phyloP scores from a whole-genome alignment of 2,329 filamentous ascomycete species.

The Lasiodiplodia gonubiensis region DNA sequence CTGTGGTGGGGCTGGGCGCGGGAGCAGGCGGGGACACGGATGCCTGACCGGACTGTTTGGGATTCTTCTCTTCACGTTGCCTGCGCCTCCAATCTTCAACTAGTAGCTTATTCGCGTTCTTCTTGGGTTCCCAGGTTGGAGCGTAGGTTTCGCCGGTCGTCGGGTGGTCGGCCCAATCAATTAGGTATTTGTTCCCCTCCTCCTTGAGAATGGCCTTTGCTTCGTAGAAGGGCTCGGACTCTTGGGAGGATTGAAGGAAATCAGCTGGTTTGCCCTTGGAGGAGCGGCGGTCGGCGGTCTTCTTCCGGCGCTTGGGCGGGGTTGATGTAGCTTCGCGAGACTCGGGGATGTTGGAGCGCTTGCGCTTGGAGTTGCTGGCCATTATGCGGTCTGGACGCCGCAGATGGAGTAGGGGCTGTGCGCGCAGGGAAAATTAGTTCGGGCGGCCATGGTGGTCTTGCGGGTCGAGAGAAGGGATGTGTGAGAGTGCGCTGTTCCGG shows the following conservation, averaged over 20 bases:
- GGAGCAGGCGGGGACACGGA: not conserved
- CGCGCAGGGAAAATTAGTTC: not conserved
- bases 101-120: constrained; percentile 43
- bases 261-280: not conserved
- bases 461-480: constrained; percentile 1
- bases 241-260: not conserved
- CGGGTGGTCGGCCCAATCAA: constrained; percentile 64
- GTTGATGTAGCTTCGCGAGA: not conserved
- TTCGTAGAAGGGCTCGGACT: not conserved
- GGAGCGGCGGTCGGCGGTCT: not conserved
- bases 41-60: constrained; percentile 3
- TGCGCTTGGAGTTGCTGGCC: constrained; percentile 14
- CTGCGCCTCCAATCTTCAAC: constrained; percentile 44
- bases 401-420: constrained; percentile 6
- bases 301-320: constrained; percentile 9
- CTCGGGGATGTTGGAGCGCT: constrained; percentile 13
- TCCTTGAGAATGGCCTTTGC: constrained; percentile 42
- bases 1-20: not conserved
- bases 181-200: constrained; percentile 51
- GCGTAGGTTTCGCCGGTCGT: constrained; percentile 55
- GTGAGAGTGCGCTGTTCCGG: not conserved
- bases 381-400: constrained; percentile 23
- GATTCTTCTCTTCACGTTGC: constrained; percentile 27
- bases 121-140: constrained; percentile 59
- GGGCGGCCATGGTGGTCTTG: constrained; percentile 9